Evolutionary conservation across 2,329 filamentous ascomycete genomes (phyloP), one percentile per base, ranked within the genome.

Genomic region (Mycocentrospora acerina): DNA sequence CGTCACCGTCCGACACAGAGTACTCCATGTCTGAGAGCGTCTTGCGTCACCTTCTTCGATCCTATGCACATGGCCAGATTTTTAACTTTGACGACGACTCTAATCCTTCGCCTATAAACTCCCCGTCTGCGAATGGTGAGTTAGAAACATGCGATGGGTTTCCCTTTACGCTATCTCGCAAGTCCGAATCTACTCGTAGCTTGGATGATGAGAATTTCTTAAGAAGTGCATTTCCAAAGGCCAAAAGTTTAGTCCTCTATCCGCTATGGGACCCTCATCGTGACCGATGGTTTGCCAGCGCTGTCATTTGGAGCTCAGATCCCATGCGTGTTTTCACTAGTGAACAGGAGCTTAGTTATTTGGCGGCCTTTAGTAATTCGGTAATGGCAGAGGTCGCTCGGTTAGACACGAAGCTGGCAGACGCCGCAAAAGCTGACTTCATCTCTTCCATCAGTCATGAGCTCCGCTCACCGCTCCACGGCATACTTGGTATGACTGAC

Each of bases 371-470:
- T 37, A 63, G 62, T 29, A 66, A 67, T 32, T 67, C 60, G 26
- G 54, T 66, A 25, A 70, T 69, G 66, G 60, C 61, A 7, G 67
- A 68, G 30, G 57, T 70, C 3, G 60, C 64, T 29, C 57, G 65
- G 12, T 31, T 70, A 6, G 64, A 70, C 27, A 65, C 64, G n/a
- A 64, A 63, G 15, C 38, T 62, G 7, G 64, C 65, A 12, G 64
- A 68, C 32, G 53, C 57, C 32, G 77, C 78, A 28, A 82, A 81
- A 54, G 74, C 74, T 2, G 78, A 82, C 40, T 76, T 81, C 24
- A 71, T 84, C 7, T 76, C 77, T 1, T 81, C 76, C 1, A 73
- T 84, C 5, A 80, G 76, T 3, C 81, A 84, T 51, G 81, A 84
- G 53, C 62, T 84, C 11, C 71, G 81, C 4, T 80, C 76, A 2